A percentile compares a stretch with the other conserved stretches of the same genome.
Conservation (phyloP, 768 basidiomycete genomes). For the Naematelia aurantialba region DNA sequence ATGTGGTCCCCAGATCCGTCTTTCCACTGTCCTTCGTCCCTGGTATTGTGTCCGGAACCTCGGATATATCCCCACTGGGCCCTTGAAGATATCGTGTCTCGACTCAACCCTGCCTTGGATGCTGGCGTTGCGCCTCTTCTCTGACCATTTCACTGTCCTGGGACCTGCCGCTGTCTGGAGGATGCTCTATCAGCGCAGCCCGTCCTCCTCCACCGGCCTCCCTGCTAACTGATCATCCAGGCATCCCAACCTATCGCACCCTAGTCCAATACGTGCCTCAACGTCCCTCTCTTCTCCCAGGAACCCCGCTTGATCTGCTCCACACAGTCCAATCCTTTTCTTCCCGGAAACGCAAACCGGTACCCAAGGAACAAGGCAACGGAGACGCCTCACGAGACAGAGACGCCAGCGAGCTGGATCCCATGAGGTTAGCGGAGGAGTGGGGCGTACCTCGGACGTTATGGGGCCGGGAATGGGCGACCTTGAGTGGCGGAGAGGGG, state of each 20-base stretch:
- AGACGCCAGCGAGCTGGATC: slow-evolving; percentile 24
- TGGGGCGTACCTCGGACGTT: slow-evolving; percentile 69
- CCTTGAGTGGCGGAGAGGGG: slow-evolving; percentile 78
- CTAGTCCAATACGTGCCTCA: slow-evolving; percentile 83
- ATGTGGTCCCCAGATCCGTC: neutral
- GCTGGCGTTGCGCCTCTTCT: too few relatives aligned
- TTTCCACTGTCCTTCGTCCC: neutral
- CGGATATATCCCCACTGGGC: too few relatives aligned
- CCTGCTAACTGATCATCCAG: slow-evolving; percentile 49
- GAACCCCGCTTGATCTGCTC: slow-evolving; percentile 72
- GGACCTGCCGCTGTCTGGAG: too few relatives aligned
- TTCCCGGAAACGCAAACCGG: slow-evolving; percentile 50
- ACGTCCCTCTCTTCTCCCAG: slow-evolving; percentile 77
- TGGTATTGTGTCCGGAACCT: too few relatives aligned
- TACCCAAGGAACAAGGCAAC: too few relatives aligned
- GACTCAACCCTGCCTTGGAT: too few relatives aligned
- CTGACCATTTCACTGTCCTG: too few relatives aligned
- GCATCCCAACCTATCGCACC: slow-evolving; percentile 72
- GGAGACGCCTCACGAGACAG: too few relatives aligned
- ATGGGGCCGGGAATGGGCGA: slow-evolving; percentile 76
- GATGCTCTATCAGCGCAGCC: too few relatives aligned
- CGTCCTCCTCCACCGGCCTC: neutral
- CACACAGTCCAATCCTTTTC: slow-evolving; percentile 58
- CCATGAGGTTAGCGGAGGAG: slow-evolving; percentile 58
- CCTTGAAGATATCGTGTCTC: too few relatives aligned